Evolutionary conservation across 164 flowering plant genomes (phyloP).

Genomic region (Piper longum): DNA sequence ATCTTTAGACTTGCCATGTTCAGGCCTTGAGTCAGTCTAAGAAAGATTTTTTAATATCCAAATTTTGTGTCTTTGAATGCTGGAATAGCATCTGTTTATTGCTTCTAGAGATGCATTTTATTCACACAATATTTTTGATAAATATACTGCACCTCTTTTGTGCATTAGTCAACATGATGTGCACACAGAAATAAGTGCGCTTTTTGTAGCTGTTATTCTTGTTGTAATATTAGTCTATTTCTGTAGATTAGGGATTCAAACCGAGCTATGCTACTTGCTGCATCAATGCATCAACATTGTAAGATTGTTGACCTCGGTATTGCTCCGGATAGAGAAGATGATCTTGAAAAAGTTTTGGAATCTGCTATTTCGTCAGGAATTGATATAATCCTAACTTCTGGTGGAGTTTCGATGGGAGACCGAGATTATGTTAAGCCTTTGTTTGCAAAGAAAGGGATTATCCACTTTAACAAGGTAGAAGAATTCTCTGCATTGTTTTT

Average conservation of each 20-base stretch:
- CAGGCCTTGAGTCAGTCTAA: no score
- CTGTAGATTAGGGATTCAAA: slow-evolving; percentile 93
- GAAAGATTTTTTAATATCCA: no score
- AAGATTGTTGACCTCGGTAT: slow-evolving; percentile 80
- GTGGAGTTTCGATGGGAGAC: slow-evolving; percentile 99
- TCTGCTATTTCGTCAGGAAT: slow-evolving; percentile 45
- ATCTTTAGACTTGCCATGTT: background rate
- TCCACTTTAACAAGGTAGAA: slow-evolving; percentile 56
- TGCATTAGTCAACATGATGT: no score
- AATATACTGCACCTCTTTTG: no score
- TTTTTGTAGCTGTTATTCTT: background rate
- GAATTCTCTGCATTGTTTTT: background rate
- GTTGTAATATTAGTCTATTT: background rate
- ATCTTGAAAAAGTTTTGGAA: slow-evolving; percentile 46
- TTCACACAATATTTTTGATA: no score
- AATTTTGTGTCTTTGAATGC: background rate
- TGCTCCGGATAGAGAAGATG: slow-evolving; percentile 63
- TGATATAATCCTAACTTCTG: slow-evolving; percentile 74
- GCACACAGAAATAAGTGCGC: no score
- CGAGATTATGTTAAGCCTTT: slow-evolving; percentile 81
- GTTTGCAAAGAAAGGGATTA: slow-evolving; percentile 53
- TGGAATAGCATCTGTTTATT: background rate
- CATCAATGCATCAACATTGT: slow-evolving; percentile 64
- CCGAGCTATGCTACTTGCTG: slow-evolving; percentile 81
- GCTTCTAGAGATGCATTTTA: no score